These are phyloP conservation scores for Paspalum notatum DNA, from an alignment of 176 grass and related monocot genomes.

Conservation along the genomic window DNA sequence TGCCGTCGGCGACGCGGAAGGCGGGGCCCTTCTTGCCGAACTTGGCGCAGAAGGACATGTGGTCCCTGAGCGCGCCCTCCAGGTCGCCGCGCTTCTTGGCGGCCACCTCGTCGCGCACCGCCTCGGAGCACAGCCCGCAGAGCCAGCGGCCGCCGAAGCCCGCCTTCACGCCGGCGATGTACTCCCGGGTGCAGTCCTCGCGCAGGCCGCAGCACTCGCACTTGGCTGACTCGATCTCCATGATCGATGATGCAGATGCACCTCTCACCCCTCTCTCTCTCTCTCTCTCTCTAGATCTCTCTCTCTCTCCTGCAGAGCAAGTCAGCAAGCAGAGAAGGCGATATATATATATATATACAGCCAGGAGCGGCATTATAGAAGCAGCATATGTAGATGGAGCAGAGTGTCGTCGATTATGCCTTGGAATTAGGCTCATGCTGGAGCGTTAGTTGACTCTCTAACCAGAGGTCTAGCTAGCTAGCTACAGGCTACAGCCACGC, in stretches of 20 bases:
- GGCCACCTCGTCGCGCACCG: constrained; percentile 62
- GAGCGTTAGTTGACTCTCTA: constrained; percentile 40
- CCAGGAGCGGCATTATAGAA: neutral
- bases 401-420: constrained; percentile 2
- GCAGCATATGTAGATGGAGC: too few species aligned
- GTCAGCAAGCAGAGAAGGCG: neutral
- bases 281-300: too few species aligned
- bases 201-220: constrained; percentile 79
- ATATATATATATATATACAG: neutral
- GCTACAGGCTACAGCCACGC: neutral
- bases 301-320: too few species aligned
- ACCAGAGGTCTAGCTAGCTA: neutral
- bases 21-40: constrained; percentile 62
- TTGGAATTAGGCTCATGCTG: constrained; percentile 15
- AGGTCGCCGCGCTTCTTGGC: constrained; percentile 46
- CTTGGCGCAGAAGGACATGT: constrained; percentile 74
- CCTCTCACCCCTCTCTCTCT: neutral
- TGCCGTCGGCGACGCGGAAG: constrained; percentile 74
- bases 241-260: constrained; percentile 6
- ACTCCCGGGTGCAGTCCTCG: constrained; percentile 80
- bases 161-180: constrained; percentile 68
- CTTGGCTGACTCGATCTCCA: constrained; percentile 75
- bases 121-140: constrained; percentile 82
- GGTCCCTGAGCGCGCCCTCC: constrained; percentile 62
- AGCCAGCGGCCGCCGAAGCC: constrained; percentile 78